phyloP scores from a whole-genome alignment of 192 early-diverging fungal species.

The Rhizoclosmatium globosum region DNA sequence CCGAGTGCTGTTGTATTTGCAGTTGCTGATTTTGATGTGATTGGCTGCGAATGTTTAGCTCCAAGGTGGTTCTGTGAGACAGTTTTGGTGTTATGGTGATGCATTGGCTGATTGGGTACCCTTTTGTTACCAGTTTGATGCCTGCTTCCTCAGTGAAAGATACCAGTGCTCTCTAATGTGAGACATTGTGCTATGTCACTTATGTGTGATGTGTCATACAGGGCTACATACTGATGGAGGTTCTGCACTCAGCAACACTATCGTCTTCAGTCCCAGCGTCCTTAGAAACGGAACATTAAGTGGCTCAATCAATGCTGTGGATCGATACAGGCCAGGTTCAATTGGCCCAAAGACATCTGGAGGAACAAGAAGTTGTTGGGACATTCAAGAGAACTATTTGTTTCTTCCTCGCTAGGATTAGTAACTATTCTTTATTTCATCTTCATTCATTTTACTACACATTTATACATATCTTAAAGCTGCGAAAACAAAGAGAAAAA shows the following conservation, averaged over 20 bases:
- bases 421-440: no score
- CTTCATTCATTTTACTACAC: no score
- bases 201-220: no score
- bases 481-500: no score
- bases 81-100: conserved; percentile 10
- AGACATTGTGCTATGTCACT: no score
- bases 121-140: neutral
- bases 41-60: conserved; percentile 4
- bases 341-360: conserved; percentile 89
- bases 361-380: conserved; percentile 2
- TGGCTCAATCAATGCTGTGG: conserved; percentile 71
- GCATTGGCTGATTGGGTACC: conserved; percentile 4
- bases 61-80: conserved; percentile 42
- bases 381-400: no score
- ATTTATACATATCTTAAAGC: no score
- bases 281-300: conserved; percentile 83
- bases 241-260: conserved; percentile 85
- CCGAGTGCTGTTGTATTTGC: neutral
- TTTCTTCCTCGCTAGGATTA: no score
- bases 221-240: conserved; percentile 31
- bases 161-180: conserved; percentile 9
- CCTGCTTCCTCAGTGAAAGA: conserved; percentile 1
- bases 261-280: conserved; percentile 78
- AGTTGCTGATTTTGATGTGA: neutral
- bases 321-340: conserved; percentile 88